These are phyloP conservation scores for Phlyctochytrium arcticum DNA, from an alignment of 192 early-diverging fungal genomes.

Conservation along the genomic window DNA sequence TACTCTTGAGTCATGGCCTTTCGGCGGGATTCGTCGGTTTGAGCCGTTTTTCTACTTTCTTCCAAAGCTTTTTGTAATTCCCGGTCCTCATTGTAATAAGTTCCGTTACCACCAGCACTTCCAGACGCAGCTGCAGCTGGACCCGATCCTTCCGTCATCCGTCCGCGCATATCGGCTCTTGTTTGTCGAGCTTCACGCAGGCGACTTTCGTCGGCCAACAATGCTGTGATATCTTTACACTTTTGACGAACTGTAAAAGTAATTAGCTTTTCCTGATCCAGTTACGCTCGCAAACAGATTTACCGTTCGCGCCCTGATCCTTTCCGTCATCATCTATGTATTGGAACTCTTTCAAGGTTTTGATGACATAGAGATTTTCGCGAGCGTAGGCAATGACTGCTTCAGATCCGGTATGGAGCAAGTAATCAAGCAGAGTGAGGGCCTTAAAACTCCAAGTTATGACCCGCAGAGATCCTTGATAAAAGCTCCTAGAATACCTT, in stretches of 20 bases:
- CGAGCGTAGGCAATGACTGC: conserved; percentile 80
- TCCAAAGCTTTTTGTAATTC: conserved; percentile 81
- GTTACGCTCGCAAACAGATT: background rate
- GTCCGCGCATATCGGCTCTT: conserved; percentile 58
- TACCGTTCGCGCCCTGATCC: conserved; percentile 89
- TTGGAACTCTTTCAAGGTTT: conserved; percentile 96
- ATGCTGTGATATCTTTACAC: conserved; percentile 81
- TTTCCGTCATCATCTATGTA: conserved; percentile 87
- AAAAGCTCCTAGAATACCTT: conserved; percentile 59
- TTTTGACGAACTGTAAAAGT: conserved; percentile 76
- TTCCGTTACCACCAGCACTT: conserved; percentile 34
- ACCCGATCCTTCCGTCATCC: conserved; percentile 41
- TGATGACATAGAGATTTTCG: conserved; percentile 89
- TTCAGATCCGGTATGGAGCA: conserved; percentile 81
- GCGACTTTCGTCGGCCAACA: conserved; percentile 73
- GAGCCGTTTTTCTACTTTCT: conserved; percentile 68
- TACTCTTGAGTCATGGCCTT: conserved; percentile 14
- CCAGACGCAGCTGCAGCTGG: conserved; percentile 5
- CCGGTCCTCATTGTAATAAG: conserved; percentile 66
- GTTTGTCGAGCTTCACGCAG: conserved; percentile 72
- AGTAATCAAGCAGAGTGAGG: conserved; percentile 79
- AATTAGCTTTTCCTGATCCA: background rate
- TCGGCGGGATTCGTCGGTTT: conserved; percentile 50
- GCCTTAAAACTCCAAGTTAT: conserved; percentile 47
- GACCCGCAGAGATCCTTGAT: background rate